Conservation (phyloP, 257 asterid genomes). For the Gentiana macrophylla region DNA sequence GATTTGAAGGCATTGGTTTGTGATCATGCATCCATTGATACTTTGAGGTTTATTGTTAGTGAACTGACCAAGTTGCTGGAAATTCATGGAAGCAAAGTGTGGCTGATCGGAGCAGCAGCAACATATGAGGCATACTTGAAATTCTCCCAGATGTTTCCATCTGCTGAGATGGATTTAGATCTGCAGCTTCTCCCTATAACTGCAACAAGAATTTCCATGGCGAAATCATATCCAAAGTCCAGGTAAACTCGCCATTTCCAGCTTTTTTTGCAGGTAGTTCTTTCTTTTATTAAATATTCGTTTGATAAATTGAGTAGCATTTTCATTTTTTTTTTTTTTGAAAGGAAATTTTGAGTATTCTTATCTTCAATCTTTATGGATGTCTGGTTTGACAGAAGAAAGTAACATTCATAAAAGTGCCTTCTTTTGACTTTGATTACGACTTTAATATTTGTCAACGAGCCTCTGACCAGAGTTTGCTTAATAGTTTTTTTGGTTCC, state of each 20-base stretch:
- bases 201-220: slow-evolving; percentile 32
- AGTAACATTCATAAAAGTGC: too few species aligned
- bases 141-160: slow-evolving; percentile 53
- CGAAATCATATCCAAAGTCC: slow-evolving; percentile 69
- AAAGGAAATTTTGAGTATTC: slow-evolving; percentile 6
- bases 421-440: neutral
- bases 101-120: slow-evolving; percentile 61
- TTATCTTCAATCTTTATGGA: neutral
- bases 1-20: slow-evolving; percentile 37
- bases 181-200: slow-evolving; percentile 66
- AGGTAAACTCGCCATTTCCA: slow-evolving; percentile 30
- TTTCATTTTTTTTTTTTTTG: neutral
- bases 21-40: slow-evolving; percentile 25
- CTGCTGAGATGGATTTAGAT: slow-evolving; percentile 69
- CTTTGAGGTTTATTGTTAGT: slow-evolving; percentile 34
- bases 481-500: slow-evolving; percentile 99
- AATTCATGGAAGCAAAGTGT: slow-evolving; percentile 31
- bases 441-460: neutral
- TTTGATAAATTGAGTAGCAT: slow-evolving; percentile 5
- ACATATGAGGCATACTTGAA: slow-evolving; percentile 52
- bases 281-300: neutral
- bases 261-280: neutral
- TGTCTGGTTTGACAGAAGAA: too few species aligned
- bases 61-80: slow-evolving; percentile 34
- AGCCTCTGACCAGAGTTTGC: slow-evolving; percentile 25